Percentiles rank a stretch among this genome's conserved stretches.
Evolutionary conservation across 2,329 filamentous ascomycete species (phyloP).

Genomic region (Colletotrichum viniferum): DNA sequence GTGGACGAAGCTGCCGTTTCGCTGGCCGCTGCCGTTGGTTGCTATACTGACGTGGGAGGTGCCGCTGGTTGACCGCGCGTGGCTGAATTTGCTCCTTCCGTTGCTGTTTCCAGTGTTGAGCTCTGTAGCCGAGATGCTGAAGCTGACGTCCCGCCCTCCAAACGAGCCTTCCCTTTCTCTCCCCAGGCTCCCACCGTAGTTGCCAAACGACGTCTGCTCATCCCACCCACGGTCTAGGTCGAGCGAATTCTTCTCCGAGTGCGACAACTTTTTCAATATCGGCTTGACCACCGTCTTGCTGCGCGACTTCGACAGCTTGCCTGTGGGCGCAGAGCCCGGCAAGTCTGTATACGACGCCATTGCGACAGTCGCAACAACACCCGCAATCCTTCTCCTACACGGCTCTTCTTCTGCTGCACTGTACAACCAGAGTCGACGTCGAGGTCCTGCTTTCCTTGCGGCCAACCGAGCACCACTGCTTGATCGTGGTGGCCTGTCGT

Average conservation of each 20-base stretch:
- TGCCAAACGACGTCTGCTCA: conserved; percentile 17
- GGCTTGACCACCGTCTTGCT: conserved; percentile 60
- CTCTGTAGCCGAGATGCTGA: conserved; percentile 44
- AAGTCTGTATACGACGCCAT: conserved; percentile 42
- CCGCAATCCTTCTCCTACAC: background rate
- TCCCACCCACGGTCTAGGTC: conserved; percentile 59
- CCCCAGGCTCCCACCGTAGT: conserved; percentile 26
- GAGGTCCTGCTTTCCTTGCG: background rate
- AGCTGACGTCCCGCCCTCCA: conserved; percentile 47
- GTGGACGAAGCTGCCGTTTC: conserved; percentile 60
- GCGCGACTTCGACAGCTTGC: conserved; percentile 50
- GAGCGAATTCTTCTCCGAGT: conserved; percentile 66
- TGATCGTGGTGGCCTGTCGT: background rate
- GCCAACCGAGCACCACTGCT: background rate
- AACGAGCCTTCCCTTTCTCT: conserved; percentile 24
- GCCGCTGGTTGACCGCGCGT: conserved; percentile 63
- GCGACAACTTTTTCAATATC: conserved; percentile 63
- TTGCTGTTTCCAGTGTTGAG: conserved; percentile 22
- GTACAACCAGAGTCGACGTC: background rate
- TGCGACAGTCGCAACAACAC: background rate
- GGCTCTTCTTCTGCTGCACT: background rate
- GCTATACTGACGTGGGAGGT: conserved; percentile 61
- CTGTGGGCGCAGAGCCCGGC: conserved; percentile 33
- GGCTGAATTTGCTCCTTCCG: conserved; percentile 50
- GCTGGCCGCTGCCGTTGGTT: conserved; percentile 55